A percentile compares a stretch with the other conserved stretches of the same genome.
Evolutionary conservation across 2,329 filamentous ascomycete genomes (phyloP).

Genomic region (Aspergillus brunneoviolaceus): DNA sequence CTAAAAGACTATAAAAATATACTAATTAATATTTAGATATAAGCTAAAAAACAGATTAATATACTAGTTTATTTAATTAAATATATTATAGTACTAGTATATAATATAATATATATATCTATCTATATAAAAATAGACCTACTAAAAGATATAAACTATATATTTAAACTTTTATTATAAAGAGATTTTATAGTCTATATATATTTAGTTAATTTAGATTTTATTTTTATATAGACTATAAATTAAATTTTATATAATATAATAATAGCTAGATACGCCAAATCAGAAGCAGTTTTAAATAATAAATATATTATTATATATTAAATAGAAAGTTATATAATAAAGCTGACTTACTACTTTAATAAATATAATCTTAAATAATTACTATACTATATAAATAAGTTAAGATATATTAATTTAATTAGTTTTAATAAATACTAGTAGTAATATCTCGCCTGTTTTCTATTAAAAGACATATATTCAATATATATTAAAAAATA

Average conservation of each 20-base stretch:
- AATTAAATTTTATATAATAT: no score
- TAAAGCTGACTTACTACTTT: background rate
- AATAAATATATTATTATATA: no score
- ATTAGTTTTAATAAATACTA: no score
- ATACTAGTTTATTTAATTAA: background rate
- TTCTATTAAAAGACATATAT: no score
- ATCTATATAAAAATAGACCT: background rate
- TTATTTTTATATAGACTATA: no score
- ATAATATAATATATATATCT: background rate
- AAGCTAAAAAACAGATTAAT: background rate
- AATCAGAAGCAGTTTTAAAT: no score
- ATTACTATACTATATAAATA: background rate
- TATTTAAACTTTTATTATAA: background rate
- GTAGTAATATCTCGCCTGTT: no score
- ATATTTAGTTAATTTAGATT: background rate
- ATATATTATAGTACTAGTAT: background rate
- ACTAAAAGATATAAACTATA: background rate
- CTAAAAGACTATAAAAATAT: background rate
- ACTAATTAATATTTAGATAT: background rate
- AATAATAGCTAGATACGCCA: no score
- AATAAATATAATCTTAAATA: background rate
- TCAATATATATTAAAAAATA: no score
- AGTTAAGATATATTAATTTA: no score
- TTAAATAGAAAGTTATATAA: no score
- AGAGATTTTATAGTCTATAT: background rate